Evolutionary conservation across 768 basidiomycete species (phyloP).

Genomic region (Mycena leptocephala): DNA sequence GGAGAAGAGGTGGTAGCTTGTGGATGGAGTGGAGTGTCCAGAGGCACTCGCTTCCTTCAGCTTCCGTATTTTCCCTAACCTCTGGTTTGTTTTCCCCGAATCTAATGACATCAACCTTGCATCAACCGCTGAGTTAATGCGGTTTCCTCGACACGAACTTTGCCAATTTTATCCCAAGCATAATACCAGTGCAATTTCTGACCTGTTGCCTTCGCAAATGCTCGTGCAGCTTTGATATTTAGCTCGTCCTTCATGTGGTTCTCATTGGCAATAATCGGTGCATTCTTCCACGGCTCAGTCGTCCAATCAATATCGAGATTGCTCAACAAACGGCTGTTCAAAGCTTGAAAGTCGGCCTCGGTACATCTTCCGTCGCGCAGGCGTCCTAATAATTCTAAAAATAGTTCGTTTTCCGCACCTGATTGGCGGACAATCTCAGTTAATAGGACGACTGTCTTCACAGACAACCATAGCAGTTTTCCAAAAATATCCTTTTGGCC

Average conservation of each 20-base stretch:
- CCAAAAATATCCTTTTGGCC: too few relatives aligned
- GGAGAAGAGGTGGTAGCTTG: too few relatives aligned
- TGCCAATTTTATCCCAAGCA: neutral
- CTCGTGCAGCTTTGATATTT: neutral
- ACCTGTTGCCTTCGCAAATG: neutral
- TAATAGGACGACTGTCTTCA: too few relatives aligned
- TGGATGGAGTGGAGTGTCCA: too few relatives aligned
- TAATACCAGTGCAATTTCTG: neutral
- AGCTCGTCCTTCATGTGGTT: neutral
- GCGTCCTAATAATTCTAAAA: slow-evolving; percentile 5
- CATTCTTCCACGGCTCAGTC: neutral
- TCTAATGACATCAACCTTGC: too few relatives aligned
- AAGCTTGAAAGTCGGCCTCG: slow-evolving; percentile 26
- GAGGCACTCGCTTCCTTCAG: too few relatives aligned
- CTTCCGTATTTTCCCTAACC: slow-evolving; percentile 40
- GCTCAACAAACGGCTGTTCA: slow-evolving; percentile 33
- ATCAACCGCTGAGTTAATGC: neutral
- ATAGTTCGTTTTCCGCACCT: neutral
- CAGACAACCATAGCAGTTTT: too few relatives aligned
- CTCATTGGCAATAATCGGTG: neutral
- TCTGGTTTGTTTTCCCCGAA: slow-evolving; percentile 32
- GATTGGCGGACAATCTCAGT: slow-evolving; percentile 8
- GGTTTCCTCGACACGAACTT: neutral
- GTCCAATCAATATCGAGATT: neutral
- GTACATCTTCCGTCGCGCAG: slow-evolving; percentile 34